Evolutionary conservation across 768 basidiomycete species (phyloP).

Genomic region (Rhodotorula toruloides): DNA sequence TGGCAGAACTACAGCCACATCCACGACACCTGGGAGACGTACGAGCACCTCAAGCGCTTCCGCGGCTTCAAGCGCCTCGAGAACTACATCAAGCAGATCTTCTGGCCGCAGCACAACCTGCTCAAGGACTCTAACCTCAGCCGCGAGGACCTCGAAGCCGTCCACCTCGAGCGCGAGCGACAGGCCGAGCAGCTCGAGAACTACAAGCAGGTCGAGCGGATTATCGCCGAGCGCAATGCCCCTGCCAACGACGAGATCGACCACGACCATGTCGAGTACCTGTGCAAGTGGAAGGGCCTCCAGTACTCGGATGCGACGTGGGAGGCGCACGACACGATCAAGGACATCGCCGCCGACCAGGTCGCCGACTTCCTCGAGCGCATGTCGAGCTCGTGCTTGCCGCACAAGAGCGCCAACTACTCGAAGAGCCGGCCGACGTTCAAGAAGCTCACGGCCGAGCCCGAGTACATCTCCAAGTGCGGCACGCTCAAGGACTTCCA

Average conservation of each 20-base stretch:
- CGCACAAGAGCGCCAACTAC: constrained; percentile 73
- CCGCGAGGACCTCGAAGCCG: constrained; percentile 80
- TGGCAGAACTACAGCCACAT: constrained; percentile 98
- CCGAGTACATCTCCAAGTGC: constrained; percentile 76
- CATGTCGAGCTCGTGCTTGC: constrained; percentile 72
- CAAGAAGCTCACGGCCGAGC: constrained; percentile 77
- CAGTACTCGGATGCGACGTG: constrained; percentile 94
- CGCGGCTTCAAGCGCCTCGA: constrained; percentile 95
- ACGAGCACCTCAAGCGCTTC: constrained; percentile 91
- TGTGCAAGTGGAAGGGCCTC: constrained; percentile 93
- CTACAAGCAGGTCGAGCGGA: constrained; percentile 83
- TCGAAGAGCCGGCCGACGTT: constrained; percentile 67
- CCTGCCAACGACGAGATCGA: constrained; percentile 38
- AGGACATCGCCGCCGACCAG: constrained; percentile 66
- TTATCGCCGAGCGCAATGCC: constrained; percentile 68
- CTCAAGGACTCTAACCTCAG: constrained; percentile 63
- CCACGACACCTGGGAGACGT: constrained; percentile 98
- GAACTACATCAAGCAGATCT: constrained; percentile 88
- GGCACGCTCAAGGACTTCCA: constrained; percentile 95
- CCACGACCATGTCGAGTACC: constrained; percentile 62
- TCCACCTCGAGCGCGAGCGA: constrained; percentile 83
- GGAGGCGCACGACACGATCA: constrained; percentile 72
- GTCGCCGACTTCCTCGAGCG: constrained; percentile 74
- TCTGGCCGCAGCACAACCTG: constrained; percentile 66
- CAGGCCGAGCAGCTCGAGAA: constrained; percentile 85